These are phyloP conservation scores for Phytophthora constricta DNA, from an alignment of 352 stramenopile genomes.

Conservation along the genomic window DNA sequence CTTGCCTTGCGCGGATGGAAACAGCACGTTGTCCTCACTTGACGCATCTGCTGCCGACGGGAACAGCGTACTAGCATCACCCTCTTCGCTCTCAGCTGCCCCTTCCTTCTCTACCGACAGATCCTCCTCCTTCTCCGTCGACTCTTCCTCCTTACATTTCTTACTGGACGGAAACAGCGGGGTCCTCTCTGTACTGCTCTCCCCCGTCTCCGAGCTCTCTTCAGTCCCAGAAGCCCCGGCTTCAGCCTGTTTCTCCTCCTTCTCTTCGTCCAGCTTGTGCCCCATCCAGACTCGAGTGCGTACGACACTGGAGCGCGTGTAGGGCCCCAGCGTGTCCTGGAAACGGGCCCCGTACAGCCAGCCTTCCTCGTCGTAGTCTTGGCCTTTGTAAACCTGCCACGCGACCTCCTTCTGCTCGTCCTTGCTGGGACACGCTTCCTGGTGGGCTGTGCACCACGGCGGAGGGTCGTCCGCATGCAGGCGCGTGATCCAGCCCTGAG, in stretches of 20 bases:
- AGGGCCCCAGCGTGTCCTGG: slow-evolving; percentile 63
- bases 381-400: slow-evolving; percentile 84
- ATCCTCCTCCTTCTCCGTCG: not conserved
- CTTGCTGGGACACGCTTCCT: slow-evolving; percentile 50
- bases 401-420: slow-evolving; percentile 66
- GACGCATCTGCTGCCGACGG: slow-evolving; percentile 4
- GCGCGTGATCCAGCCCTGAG: slow-evolving; percentile 76
- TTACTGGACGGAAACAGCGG: slow-evolving; percentile 43
- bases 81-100: not conserved
- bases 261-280: slow-evolving; percentile 36
- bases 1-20: slow-evolving; percentile 28
- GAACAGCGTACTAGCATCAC: slow-evolving; percentile 11
- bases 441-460: slow-evolving; percentile 62
- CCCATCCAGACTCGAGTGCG: slow-evolving; percentile 87
- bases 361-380: slow-evolving; percentile 87
- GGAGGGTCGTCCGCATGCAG: slow-evolving; percentile 77
- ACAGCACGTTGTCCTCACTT: slow-evolving; percentile 25
- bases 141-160: slow-evolving; percentile 10
- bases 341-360: slow-evolving; percentile 86
- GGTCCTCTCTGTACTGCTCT: slow-evolving; percentile 41
- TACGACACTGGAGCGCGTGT: slow-evolving; percentile 69
- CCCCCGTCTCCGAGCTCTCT: slow-evolving; percentile 20
- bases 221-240: not conserved
- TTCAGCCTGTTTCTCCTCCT: slow-evolving; percentile 31
- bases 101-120: not conserved